Percentiles rank a stretch among this genome's conserved stretches.
phyloP scores from a whole-genome alignment of 495 filamentous ascomycete genomes.

The Tuber borchii region DNA sequence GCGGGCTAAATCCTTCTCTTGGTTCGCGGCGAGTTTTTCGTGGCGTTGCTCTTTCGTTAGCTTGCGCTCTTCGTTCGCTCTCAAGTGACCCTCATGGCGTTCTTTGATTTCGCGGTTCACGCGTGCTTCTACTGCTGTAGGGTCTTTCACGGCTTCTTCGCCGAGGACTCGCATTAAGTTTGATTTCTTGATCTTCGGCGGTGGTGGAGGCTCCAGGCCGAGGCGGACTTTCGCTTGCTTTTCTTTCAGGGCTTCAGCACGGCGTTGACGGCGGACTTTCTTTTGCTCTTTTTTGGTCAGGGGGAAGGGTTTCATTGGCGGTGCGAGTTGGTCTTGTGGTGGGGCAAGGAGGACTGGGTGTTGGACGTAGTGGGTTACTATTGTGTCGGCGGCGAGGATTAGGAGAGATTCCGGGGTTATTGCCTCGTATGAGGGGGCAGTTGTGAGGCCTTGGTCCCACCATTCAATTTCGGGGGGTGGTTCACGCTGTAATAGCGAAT shows the following conservation, averaged over 20 bases:
- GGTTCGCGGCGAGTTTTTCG: constrained; percentile 76
- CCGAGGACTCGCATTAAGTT: constrained; percentile 98
- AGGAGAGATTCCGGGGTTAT: constrained; percentile 62
- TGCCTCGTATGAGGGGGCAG: constrained; percentile 63
- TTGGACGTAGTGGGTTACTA: constrained; percentile 83
- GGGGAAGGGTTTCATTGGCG: constrained; percentile 80
- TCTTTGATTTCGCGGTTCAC: constrained; percentile 87
- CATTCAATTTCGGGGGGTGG: constrained; percentile 85
- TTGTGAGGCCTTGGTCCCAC: constrained; percentile 90
- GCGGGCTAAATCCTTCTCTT: constrained; percentile 78
- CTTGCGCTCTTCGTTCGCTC: constrained; percentile 78
- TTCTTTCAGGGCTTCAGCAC: constrained; percentile 88
- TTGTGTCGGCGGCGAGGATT: constrained; percentile 68
- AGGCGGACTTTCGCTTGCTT: constrained; percentile 91
- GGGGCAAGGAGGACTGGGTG: constrained; percentile 89
- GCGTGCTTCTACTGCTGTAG: constrained; percentile 90
- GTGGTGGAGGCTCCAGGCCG: constrained; percentile 78
- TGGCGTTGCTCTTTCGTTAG: constrained; percentile 81
- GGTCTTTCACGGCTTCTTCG: constrained; percentile 94
- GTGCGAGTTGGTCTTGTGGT: constrained; percentile 75
- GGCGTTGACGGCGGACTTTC: constrained; percentile 81
- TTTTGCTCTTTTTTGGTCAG: constrained; percentile 84
- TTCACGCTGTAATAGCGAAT: constrained; percentile 43
- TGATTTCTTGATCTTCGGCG: constrained; percentile 89
- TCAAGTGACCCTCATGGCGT: constrained; percentile 66